phyloP scores from a whole-genome alignment of 2,329 filamentous ascomycete species.

The Fusarium siculi region DNA sequence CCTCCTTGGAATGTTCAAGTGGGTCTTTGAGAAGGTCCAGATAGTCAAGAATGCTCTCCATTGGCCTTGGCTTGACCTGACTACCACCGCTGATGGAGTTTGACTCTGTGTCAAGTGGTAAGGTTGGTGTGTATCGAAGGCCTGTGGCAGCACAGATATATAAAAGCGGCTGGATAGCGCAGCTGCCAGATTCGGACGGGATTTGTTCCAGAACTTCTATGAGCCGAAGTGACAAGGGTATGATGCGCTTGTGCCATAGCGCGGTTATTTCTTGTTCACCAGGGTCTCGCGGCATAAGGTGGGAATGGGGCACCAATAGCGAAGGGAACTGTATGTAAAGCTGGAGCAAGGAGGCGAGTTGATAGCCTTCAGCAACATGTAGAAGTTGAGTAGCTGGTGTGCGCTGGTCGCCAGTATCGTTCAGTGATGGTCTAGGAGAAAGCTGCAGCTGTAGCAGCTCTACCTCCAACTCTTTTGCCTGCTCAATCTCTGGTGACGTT shows the following conservation, averaged over 20 bases:
- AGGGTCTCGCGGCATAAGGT: rapidly evolving
- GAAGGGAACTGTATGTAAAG: neutral
- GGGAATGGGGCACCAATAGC: rapidly evolving
- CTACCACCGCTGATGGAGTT: neutral
- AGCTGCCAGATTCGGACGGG: neutral
- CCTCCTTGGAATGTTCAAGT: neutral
- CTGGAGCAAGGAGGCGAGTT: neutral
- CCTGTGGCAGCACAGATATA: neutral
- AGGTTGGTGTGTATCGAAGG: neutral
- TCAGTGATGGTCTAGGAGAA: neutral
- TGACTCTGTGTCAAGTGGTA: rapidly evolving
- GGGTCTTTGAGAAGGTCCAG: neutral
- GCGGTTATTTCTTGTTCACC: rapidly evolving
- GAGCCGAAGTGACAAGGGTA: neutral
- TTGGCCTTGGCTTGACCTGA: neutral
- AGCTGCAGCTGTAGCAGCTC: neutral
- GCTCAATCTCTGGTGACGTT: neutral
- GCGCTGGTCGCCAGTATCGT: rapidly evolving
- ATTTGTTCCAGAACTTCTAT: neutral
- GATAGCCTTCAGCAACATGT: neutral
- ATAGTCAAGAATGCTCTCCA: neutral
- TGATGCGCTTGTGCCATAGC: neutral
- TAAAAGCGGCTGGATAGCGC: neutral
- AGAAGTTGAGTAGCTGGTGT: neutral
- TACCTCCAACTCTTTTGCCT: neutral